Percentiles rank a stretch among this genome's conserved stretches.
Evolutionary conservation across 1,284 basidiomycete species (phyloP).

Genomic region (Salmacisia buchloeana): DNA sequence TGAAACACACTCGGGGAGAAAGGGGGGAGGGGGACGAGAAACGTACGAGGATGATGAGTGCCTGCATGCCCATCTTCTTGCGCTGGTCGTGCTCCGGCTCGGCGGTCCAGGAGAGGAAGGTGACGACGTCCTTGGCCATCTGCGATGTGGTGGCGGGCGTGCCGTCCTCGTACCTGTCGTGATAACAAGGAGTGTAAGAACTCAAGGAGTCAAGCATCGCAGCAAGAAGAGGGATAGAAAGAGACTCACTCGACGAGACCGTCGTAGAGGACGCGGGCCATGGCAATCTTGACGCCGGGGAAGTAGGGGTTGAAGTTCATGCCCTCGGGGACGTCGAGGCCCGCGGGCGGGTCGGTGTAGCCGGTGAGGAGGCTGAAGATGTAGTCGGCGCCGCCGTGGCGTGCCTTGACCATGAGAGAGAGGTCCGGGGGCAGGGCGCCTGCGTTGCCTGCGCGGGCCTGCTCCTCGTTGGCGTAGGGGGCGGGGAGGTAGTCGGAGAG

Average conservation of each 20-base stretch:
- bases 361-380: conserved; percentile 95
- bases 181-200: conserved; percentile 41
- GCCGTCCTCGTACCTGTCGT: conserved; percentile 55
- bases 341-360: conserved; percentile 93
- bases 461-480: conserved; percentile 97
- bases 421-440: conserved; percentile 97
- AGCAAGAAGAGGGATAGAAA: not conserved
- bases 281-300: conserved; percentile 71
- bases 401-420: conserved; percentile 94
- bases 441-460: conserved; percentile 85
- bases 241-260: conserved; percentile 53
- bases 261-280: conserved; percentile 95
- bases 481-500: conserved; percentile 91
- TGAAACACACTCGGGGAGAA: conserved; percentile 52
- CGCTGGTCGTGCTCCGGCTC: conserved; percentile 97
- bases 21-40: conserved; percentile 18
- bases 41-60: conserved; percentile 30
- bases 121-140: conserved; percentile 74
- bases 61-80: conserved; percentile 81
- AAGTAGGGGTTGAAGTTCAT: conserved; percentile 55
- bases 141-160: conserved; percentile 97
- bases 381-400: conserved; percentile 95
- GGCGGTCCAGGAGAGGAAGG: conserved; percentile 53
- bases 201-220: not conserved
- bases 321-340: conserved; percentile 89